Conservation (phyloP, 192 early-diverging fungal genomes). For the Gorgonomyces haynaldii region DNA sequence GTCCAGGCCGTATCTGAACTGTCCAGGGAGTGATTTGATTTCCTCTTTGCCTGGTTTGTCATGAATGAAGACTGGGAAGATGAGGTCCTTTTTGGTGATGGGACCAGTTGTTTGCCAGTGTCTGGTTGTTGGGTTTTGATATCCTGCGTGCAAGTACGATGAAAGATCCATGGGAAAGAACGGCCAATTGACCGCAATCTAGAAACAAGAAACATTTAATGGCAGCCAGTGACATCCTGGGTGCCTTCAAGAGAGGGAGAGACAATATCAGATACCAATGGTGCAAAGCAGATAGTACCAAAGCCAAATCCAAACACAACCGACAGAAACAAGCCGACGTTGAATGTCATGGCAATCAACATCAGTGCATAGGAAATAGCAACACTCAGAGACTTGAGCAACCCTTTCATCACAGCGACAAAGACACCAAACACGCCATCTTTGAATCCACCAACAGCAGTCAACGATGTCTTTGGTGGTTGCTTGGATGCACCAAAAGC, state of each 20-base stretch:
- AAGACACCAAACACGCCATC: constrained; percentile 1
- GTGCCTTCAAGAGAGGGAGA: too few relatives aligned
- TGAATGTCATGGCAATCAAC: constrained; percentile 56
- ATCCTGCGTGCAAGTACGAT: constrained; percentile 77
- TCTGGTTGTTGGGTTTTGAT: constrained; percentile 68
- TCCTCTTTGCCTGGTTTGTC: constrained; percentile 61
- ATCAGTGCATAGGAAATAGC: constrained; percentile 41
- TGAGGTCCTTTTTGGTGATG: constrained; percentile 57
- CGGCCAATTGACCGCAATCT: too few relatives aligned
- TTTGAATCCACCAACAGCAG: neutral
- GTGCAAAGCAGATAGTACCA: constrained; percentile 33
- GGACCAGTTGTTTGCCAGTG: constrained; percentile 58
- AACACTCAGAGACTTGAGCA: constrained; percentile 28
- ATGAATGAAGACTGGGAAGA: constrained; percentile 92
- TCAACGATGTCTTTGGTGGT: neutral
- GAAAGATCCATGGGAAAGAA: neutral
- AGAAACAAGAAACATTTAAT: too few relatives aligned
- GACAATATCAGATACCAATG: too few relatives aligned
- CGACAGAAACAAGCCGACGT: constrained; percentile 46
- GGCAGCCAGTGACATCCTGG: too few relatives aligned
- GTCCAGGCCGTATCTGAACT: constrained; percentile 69
- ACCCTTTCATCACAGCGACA: constrained; percentile 18
- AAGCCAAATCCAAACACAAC: constrained; percentile 38
- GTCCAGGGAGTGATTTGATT: constrained; percentile 76
- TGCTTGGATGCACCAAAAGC: neutral